A percentile compares a stretch with the other conserved stretches of the same genome.
Evolutionary conservation across 2,329 filamentous ascomycete species (phyloP).

Genomic region (Tolypocladium ophioglossoides): DNA sequence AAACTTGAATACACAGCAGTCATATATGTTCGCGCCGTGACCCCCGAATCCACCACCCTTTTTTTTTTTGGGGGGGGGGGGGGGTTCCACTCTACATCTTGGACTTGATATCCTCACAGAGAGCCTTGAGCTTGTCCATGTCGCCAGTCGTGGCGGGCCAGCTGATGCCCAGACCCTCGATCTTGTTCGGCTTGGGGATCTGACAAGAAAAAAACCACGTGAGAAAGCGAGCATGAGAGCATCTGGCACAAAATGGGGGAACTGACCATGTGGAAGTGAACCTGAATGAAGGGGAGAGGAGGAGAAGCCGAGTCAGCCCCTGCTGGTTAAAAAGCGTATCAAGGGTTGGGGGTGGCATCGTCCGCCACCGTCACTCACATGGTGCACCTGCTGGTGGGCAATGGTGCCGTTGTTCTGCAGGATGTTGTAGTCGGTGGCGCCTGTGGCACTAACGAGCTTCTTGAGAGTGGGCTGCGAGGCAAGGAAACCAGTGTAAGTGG

Average conservation of each 20-base stretch:
- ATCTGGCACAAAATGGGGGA: neutral
- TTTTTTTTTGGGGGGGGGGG: neutral
- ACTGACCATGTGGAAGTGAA: constrained; percentile 86
- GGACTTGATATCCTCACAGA: constrained; percentile 74
- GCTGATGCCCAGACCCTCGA: constrained; percentile 65
- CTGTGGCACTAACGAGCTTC: constrained; percentile 69
- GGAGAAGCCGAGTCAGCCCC: neutral
- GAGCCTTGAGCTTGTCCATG: constrained; percentile 72
- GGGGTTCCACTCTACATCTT: constrained; percentile 55
- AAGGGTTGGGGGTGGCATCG: neutral
- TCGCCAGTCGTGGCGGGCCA: constrained; percentile 72
- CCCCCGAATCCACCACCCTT: neutral
- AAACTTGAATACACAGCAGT: neutral
- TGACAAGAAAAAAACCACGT: constrained; percentile 19
- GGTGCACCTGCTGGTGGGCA: constrained; percentile 86
- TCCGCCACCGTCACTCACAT: constrained; percentile 45
- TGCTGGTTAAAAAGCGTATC: neutral
- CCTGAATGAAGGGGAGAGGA: constrained; percentile 31
- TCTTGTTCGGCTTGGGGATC: constrained; percentile 87
- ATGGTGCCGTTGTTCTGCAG: constrained; percentile 91
- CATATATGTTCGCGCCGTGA: neutral
- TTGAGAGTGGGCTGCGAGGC: constrained; percentile 46
- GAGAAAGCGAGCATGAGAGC: neutral
- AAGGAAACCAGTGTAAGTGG: neutral
- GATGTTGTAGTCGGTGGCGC: constrained; percentile 78